Base-by-base conservation (phyloP, 148 eudicot genomes). In the Cornus kousa region DNA sequence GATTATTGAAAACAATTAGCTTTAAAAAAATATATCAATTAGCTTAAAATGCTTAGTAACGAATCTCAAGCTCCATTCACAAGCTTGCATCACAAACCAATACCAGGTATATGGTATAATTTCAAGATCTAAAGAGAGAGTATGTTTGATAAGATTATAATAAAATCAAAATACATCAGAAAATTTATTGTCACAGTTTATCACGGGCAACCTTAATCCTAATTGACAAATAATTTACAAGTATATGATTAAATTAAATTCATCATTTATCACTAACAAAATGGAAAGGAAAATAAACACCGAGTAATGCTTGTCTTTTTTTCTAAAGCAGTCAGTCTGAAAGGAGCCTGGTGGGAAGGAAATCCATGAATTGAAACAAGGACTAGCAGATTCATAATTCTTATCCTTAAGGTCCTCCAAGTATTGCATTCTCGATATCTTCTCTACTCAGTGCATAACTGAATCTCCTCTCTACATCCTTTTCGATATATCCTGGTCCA, bases 381-480 rank as follows among this genome's bases (percentile, higher is more conserved):
- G 70, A 43, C 14, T 17, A 67, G 14, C 66, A 5, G 23, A 66
- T 35, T 17, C 16, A 22, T 24, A 4, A 43, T 10, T 66, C 9
- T 13, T 22, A 37, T 48, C 72, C 68, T 89, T 81, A 95, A 17
- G 99, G 99, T 22, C 99, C 99, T 85, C 99, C 99, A 68, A 95
- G 97, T 66, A 93, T 94, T 68, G 99, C 99, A 83, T 95, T 95
- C 82, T 95, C 99, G 32, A 95, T 93, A 81, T 95, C 99, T 80
- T 93, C 97, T 87, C 99, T 88, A 76, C 99, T 90, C 73, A 95
- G 82, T 14, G 97, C 99, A 82, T 95, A 95, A 74, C 97, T 95
- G 87, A 95, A 95, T 89, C 99, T 83, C 77, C 99, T 91, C 76
- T 95, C 99, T 69, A 95, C 85, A 83, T 95, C 97, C 81, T 95